Evolutionary conservation across 2,329 filamentous ascomycete species (phyloP).

Genomic region (Talaromyces pinophilus): DNA sequence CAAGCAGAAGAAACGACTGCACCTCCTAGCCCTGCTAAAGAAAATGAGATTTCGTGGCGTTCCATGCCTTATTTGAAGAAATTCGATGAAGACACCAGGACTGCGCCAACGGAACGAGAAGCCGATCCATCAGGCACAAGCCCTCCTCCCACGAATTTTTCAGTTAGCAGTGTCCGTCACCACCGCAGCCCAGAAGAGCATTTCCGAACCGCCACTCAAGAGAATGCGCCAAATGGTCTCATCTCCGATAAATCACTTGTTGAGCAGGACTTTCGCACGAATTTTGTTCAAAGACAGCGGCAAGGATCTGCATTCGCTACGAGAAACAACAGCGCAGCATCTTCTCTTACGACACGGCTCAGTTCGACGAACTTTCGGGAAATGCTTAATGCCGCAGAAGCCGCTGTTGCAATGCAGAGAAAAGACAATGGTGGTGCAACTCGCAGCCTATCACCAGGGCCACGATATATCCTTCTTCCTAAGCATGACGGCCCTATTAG

Average conservation of each 20-base stretch:
- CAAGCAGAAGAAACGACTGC: background rate
- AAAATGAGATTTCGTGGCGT: constrained; percentile 17
- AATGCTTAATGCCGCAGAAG: constrained; percentile 13
- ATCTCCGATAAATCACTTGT: constrained; percentile 32
- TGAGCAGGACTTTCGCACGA: constrained; percentile 40
- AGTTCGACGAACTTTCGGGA: constrained; percentile 23
- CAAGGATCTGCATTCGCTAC: constrained; percentile 28
- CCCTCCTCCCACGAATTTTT: constrained; percentile 24
- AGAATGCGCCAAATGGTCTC: background rate
- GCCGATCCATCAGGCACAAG: constrained; percentile 2
- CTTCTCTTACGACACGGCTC: constrained; percentile 20
- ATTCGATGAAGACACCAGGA: constrained; percentile 10
- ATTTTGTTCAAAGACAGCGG: constrained; percentile 37
- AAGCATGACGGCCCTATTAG: constrained; percentile 9
- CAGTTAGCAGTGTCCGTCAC: constrained; percentile 25
- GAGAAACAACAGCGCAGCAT: constrained; percentile 21
- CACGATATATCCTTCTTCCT: constrained; percentile 2
- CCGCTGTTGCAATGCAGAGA: background rate
- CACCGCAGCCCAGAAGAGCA: constrained; percentile 26
- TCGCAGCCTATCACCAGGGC: constrained; percentile 10
- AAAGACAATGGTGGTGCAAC: constrained; percentile 2
- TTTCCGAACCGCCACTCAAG: constrained; percentile 14
- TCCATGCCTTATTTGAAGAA: constrained; percentile 19
- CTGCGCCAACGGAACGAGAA: background rate
- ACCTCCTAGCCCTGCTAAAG: background rate